Base-by-base conservation (phyloP, 2,329 filamentous ascomycete species). In the Aureobasidium sp. region DNA sequence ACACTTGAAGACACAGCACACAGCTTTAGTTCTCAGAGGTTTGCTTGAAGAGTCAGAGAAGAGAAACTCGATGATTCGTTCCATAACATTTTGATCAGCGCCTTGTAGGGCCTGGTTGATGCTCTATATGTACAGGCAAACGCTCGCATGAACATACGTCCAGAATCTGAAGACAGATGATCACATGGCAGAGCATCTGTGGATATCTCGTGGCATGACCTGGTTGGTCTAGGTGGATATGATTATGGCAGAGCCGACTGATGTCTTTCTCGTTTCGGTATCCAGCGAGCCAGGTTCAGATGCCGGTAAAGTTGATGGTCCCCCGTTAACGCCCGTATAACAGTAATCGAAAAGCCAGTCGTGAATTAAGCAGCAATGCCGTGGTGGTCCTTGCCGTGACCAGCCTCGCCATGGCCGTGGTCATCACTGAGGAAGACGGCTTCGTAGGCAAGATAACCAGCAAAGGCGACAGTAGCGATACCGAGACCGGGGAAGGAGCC, bases 381-480 rank as follows among this genome's bases (percentile, higher is more conserved):
- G 61, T 67, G 65, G 49, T 68, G 65, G n/a, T 65, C 64, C n/a
- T 55, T 66, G 11, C 51, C 66, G 27, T 54, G 50, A 27, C 14
- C 47, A 25, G 30, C 36, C 48, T 72, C 67, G 9, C 61, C 67
- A 37, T 54, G 50, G 50, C 32, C 32, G 54, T 71, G 73, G 61
- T 82, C 76, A 65, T 92, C 88, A 71, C 88, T 82, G 68, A 96
- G 73, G 76, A 97, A 96, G 61, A 95, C 78, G 75, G 94, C 85
- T 79, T 99, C 94, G 76, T 91, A 96, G 64, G 84, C 85, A 75
- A 92, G 91, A 79, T 99, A 99, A 65, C 81, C 87, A 54, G 88
- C 85, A 75, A 99, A 99, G 49, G 93, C 92, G 63, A 94, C 92
- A 5, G 89, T 89, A 36, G 91, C 94, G 69, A 93, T 96, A 66